Base-by-base conservation (phyloP, 176 grass and related monocot species). In the Oryza rufipogon region DNA sequence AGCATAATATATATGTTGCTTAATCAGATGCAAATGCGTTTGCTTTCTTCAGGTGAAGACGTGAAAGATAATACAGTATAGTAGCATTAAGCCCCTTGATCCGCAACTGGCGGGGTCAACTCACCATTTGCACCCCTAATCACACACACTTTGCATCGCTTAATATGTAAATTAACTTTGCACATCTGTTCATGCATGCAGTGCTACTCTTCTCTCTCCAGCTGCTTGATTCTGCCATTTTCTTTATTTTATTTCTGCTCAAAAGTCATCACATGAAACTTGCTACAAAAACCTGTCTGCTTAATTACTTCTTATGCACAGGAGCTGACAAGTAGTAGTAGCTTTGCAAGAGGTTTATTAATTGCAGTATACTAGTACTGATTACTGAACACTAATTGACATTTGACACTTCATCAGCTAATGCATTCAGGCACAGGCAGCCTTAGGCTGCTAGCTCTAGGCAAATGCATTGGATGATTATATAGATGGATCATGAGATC, bases 341-440 rank as follows among this genome's bases (percentile, higher is more conserved):
- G 9, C 80, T 42, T 39, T 61, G 19, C 68, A 20, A 39, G 15
- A 56, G 48, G 4, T 51, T 80, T 79, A 44, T 49, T 70, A 28
- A 41, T 41, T 41, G 39, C 71, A 49, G 7, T 73, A 15, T 41
- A 41, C 39, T 2, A 32, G 30, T 32, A 76, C 16, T 76, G 73
- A 44, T 47, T 16, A 25, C 82, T 14, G 45, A 56, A 51, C 46
- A 17, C 12, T 61, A 44, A 41, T 26, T 15, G 60, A 77, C 19
- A 68, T 9, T 74, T 63, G 72, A 47, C 11, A 47, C 13, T 49
- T 49, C 82, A 85, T 83, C 63, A 4, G 47, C 61, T 10, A 74
- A 87, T 83, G 68, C n/a, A 85, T 82, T 74, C 17, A 68, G 68
- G 36, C 11, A 68, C 20, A 41, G 39, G 47, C 8, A 2, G 39